Base-by-base conservation (phyloP, 2,329 filamentous ascomycete species). In the Trichoderma sp. region DNA sequence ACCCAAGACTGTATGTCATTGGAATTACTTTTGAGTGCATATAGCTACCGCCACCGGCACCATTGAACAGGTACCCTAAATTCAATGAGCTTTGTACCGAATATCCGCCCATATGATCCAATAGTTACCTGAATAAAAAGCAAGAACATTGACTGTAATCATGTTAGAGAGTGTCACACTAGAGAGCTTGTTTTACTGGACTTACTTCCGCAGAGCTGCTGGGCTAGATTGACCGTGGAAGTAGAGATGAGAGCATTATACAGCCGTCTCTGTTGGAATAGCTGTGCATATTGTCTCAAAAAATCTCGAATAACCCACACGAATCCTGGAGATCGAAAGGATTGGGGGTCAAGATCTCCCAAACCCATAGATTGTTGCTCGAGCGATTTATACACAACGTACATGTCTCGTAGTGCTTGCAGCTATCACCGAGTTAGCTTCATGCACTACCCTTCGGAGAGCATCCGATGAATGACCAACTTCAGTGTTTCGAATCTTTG, bases 41-140 rank as follows among this genome's bases (percentile, higher is more conserved):
- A n/a, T 73, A 69, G n/a, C 70, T 68, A 29, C 54, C 64, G 34
- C 54, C 64, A n/a, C 74, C 71, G n/a, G 70, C 67, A n/a, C 70
- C 53, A 35, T 61, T 75, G 34, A 73, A 74, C 7, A 76, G 70
- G 6, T 69, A 75, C 37, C 73, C 73, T 72, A 29, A 17, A 27
- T 15, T 5, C 10, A 6, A 29, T 66, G 12, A 66, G 42, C 19
- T 17, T 22, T 19, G 10, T 1, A 8, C 5, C 1, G 12, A 22
- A 17, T n/a, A n/a, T 15, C 2, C 22, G 6, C 7, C 22, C 5
- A 22, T 7, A 7, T 29, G 12, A 8, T 12, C 3, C 8, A 9
- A 17, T 22, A 35, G 59, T 27, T 74, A 78, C 80, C 77, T 0
- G 80, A 82, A 69, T 84, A 83, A 60, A 84, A 83, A 0, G 81